Percentiles rank a stretch among this genome's conserved stretches.
Evolutionary conservation across 2,329 filamentous ascomycete genomes (phyloP).

Genomic region (Colletotrichum chrysophilum): DNA sequence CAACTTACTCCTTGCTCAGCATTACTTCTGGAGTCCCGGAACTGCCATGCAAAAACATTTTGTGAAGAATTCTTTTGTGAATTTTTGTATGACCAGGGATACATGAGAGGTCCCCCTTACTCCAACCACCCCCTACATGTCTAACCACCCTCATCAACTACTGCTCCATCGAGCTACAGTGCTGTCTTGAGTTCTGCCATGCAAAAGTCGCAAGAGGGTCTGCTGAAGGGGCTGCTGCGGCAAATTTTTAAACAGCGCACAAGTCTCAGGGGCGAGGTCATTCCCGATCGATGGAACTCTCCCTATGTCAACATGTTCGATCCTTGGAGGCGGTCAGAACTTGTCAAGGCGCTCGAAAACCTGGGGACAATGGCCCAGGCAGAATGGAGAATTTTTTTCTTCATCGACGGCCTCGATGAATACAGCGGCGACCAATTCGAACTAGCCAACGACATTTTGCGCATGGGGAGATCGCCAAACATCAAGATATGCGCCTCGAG

Average conservation of each 20-base stretch:
- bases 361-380: not conserved
- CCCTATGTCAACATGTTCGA: not conserved
- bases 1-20: not conserved
- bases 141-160: too few species aligned
- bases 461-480: not conserved
- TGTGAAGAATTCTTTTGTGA: too few species aligned
- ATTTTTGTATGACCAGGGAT: too few species aligned
- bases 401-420: constrained; percentile 14
- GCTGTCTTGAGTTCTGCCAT: too few species aligned
- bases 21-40: constrained; percentile 18
- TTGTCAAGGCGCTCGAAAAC: not conserved
- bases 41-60: not conserved
- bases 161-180: too few species aligned
- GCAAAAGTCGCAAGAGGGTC: constrained; percentile 14
- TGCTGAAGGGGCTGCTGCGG: not conserved
- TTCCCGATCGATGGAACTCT: not conserved
- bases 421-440: not conserved
- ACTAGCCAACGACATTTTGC: not conserved
- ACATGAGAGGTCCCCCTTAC: too few species aligned
- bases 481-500: not conserved
- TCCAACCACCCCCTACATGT: too few species aligned
- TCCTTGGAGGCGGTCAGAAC: not conserved
- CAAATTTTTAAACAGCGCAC: not conserved
- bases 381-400: not conserved
- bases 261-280: not conserved